Conservation (phyloP, 495 filamentous ascomycete genomes). For the Lasiosphaeriaceae sp. region DNA sequence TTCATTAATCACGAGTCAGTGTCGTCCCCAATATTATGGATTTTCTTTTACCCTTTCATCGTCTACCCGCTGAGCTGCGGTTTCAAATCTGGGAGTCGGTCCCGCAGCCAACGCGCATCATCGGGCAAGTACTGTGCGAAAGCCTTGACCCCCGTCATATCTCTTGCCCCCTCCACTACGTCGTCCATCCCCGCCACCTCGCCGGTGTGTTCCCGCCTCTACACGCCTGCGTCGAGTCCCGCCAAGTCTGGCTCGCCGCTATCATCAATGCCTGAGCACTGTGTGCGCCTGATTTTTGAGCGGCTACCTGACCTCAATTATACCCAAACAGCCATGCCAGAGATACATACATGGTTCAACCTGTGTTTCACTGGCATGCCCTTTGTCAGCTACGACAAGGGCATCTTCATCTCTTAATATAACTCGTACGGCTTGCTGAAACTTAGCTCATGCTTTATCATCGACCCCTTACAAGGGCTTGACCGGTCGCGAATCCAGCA, state of each 20-base stretch:
- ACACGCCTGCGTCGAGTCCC: slow-evolving; percentile 1
- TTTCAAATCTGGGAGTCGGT: slow-evolving; percentile 1
- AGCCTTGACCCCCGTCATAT: neutral
- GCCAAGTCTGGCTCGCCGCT: slow-evolving; percentile 1
- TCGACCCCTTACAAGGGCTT: slow-evolving; percentile 1
- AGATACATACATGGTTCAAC: too few species aligned
- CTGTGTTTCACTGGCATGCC: slow-evolving; percentile 1
- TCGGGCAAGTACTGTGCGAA: neutral
- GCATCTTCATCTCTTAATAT: neutral
- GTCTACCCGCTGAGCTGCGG: neutral
- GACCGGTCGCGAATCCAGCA: neutral
- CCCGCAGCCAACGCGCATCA: neutral
- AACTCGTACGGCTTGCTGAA: neutral
- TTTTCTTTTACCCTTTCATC: neutral
- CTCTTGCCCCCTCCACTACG: neutral
- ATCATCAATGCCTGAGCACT: too few species aligned
- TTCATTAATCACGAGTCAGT: too few species aligned
- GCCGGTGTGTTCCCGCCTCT: slow-evolving; percentile 1
- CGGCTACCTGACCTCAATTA: neutral
- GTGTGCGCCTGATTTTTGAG: too few species aligned
- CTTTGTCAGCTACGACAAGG: slow-evolving; percentile 1
- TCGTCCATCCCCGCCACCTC: neutral
- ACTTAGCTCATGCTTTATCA: neutral
- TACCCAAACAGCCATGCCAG: neutral
- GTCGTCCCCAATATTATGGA: too few species aligned